phyloP scores from a whole-genome alignment of 2,329 filamentous ascomycete genomes.

The Fusarium incarnatum region DNA sequence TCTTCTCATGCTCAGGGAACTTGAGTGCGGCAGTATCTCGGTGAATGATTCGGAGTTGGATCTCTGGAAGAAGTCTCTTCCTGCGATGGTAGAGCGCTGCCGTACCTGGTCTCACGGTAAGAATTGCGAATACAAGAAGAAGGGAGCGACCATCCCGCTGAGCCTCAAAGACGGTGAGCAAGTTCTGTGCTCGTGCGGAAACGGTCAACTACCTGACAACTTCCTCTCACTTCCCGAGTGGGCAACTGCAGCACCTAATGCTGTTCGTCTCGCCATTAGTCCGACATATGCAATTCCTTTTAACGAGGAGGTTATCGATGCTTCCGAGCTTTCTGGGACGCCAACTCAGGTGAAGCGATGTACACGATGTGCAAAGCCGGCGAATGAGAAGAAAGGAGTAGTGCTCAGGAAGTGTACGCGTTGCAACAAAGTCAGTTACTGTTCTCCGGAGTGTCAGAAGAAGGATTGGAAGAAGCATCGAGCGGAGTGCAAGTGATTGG shows the following conservation, averaged over 20 bases:
- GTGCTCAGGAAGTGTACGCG: constrained; percentile 58
- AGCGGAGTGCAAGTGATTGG: constrained; percentile 52
- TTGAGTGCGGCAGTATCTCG: constrained; percentile 55
- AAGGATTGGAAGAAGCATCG: constrained; percentile 66
- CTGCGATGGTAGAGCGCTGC: constrained; percentile 60
- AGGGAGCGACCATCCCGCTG: constrained; percentile 54
- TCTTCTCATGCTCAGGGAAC: constrained; percentile 51
- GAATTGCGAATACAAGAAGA: constrained; percentile 57
- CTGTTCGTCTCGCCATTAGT: constrained; percentile 69
- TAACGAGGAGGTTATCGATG: constrained; percentile 56
- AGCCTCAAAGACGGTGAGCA: constrained; percentile 51
- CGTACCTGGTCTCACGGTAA: constrained; percentile 59
- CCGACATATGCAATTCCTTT: constrained; percentile 61
- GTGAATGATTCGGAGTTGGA: constrained; percentile 68
- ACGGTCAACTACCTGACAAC: constrained; percentile 54
- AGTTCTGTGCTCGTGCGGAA: constrained; percentile 60
- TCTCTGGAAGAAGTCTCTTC: constrained; percentile 60
- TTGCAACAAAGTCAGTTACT: constrained; percentile 62
- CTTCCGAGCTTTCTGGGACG: constrained; percentile 28
- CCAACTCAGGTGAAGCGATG: constrained; percentile 47
- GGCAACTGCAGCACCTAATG: constrained; percentile 55
- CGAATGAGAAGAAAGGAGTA: constrained; percentile 45
- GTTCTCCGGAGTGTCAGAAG: constrained; percentile 64
- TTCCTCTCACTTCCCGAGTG: constrained; percentile 58
- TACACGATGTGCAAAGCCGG: constrained; percentile 52